Percentiles rank a stretch among this genome's conserved stretches.
Conservation (phyloP, 768 basidiomycete genomes). For the Pleurotus sapidus region DNA sequence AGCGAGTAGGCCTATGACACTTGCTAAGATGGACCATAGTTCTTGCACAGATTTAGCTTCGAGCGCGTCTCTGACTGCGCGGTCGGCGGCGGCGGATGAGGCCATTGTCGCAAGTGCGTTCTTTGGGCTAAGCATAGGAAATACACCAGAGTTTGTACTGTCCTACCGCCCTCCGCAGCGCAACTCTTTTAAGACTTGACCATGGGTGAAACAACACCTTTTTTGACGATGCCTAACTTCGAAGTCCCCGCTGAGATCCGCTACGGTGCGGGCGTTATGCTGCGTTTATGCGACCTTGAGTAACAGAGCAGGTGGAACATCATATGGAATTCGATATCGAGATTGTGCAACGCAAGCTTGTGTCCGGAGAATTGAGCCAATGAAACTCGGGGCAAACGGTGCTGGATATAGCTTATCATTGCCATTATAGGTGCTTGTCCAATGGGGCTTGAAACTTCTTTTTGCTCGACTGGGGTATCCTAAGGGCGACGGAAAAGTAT, state of each 20-base stretch:
- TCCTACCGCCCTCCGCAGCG: neutral
- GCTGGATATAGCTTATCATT: conserved; percentile 1
- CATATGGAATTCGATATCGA: neutral
- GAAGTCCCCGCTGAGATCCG: neutral
- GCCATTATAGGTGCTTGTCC: neutral
- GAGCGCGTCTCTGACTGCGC: conserved; percentile 27
- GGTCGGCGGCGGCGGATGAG: conserved; percentile 29
- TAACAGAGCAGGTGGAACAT: neutral
- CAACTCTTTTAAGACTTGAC: conserved; percentile 5
- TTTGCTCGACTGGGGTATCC: neutral
- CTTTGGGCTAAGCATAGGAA: neutral
- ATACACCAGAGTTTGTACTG: neutral
- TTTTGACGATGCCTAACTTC: conserved; percentile 2
- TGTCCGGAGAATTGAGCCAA: conserved; percentile 1
- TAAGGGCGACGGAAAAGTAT: neutral
- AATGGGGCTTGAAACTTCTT: neutral
- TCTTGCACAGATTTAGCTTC: conserved; percentile 34
- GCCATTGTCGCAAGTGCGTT: conserved; percentile 1
- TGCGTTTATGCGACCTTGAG: neutral
- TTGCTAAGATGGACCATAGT: conserved; percentile 37
- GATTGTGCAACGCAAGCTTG: neutral
- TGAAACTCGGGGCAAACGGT: conserved; percentile 3
- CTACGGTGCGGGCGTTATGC: neutral
- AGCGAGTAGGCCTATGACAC: conserved; percentile 33
- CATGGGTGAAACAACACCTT: conserved; percentile 8